Conservation (phyloP, 306 rosid genomes). For the Sicyos baderoa region DNA sequence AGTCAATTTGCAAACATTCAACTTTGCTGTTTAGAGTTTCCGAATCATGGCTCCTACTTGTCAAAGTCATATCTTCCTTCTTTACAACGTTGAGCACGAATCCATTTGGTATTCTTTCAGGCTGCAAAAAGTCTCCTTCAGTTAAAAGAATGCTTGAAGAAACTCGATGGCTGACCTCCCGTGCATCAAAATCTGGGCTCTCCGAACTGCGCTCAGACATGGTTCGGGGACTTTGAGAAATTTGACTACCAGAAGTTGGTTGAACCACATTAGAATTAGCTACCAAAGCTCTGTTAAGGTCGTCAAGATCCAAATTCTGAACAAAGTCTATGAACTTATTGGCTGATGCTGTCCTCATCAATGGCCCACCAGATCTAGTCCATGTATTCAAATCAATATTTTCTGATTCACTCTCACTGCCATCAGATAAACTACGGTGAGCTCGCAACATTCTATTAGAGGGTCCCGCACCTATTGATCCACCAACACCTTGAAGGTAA, state of each 20-base stretch:
- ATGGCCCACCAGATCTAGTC: constrained; percentile 93
- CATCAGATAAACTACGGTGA: constrained; percentile 45
- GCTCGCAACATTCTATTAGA: constrained; percentile 35
- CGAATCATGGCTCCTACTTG: constrained; percentile 43
- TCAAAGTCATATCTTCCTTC: constrained; percentile 57
- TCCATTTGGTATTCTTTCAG: constrained; percentile 76
- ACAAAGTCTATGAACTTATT: constrained; percentile 65
- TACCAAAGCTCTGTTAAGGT: constrained; percentile 36
- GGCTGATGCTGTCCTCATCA: constrained; percentile 87
- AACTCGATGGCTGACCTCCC: constrained; percentile 40
- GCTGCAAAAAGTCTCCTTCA: constrained; percentile 90
- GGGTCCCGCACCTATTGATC: constrained; percentile 29
- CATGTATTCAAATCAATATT: constrained; percentile 48
- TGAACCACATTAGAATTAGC: constrained; percentile 37
- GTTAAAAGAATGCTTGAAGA: constrained; percentile 39
- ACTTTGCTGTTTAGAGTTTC: constrained; percentile 48
- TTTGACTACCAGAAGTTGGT: constrained; percentile 20
- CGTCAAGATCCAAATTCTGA: constrained; percentile 64
- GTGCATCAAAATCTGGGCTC: constrained; percentile 36
- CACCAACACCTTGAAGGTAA: constrained; percentile 40
- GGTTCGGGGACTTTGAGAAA: constrained; percentile 28
- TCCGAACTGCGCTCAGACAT: constrained; percentile 51
- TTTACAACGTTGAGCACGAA: constrained; percentile 74
- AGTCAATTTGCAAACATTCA: constrained; percentile 61
- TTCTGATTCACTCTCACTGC: constrained; percentile 80